Evolutionary conservation across 176 grass and related monocot genomes (phyloP).

Genomic region (Panicum miliaceum): DNA sequence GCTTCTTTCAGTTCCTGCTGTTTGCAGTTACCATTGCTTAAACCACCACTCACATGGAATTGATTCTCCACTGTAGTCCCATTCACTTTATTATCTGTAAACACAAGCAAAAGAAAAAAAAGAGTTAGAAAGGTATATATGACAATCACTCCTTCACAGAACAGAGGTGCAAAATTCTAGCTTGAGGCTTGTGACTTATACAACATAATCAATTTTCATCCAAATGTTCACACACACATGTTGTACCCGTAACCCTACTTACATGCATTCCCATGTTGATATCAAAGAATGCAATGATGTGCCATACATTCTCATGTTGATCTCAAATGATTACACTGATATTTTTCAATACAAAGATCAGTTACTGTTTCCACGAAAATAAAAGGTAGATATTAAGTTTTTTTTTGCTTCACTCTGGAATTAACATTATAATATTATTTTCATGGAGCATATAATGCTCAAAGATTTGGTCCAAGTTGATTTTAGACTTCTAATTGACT

Average conservation of each 20-base stretch:
- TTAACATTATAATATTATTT: not conserved
- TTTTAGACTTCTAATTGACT: slow-evolving; percentile 10
- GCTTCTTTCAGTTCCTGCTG: slow-evolving; percentile 40
- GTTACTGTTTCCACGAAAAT: not conserved
- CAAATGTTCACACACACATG: not conserved
- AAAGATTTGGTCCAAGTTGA: not conserved
- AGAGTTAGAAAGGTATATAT: not conserved
- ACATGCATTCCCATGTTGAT: not conserved
- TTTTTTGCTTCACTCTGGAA: slow-evolving; percentile 5
- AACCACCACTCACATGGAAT: slow-evolving; percentile 30
- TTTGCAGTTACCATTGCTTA: slow-evolving; percentile 36
- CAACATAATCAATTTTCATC: not conserved
- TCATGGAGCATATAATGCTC: not conserved
- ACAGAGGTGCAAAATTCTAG: slow-evolving; percentile 12
- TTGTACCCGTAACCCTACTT: not conserved
- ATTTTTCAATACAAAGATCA: slow-evolving; percentile 4
- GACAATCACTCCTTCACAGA: not conserved
- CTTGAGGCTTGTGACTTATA: not conserved
- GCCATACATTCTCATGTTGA: slow-evolving; percentile 3
- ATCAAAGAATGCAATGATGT: not conserved
- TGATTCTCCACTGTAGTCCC: slow-evolving; percentile 38
- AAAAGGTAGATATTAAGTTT: not conserved
- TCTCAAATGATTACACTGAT: slow-evolving; percentile 20
- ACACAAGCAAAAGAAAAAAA: not conserved
- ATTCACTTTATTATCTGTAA: slow-evolving; percentile 49